Percentiles rank a stretch among this genome's conserved stretches.
Evolutionary conservation across 2,329 filamentous ascomycete genomes (phyloP).

Genomic region (Paracoccidioides brasiliensis): DNA sequence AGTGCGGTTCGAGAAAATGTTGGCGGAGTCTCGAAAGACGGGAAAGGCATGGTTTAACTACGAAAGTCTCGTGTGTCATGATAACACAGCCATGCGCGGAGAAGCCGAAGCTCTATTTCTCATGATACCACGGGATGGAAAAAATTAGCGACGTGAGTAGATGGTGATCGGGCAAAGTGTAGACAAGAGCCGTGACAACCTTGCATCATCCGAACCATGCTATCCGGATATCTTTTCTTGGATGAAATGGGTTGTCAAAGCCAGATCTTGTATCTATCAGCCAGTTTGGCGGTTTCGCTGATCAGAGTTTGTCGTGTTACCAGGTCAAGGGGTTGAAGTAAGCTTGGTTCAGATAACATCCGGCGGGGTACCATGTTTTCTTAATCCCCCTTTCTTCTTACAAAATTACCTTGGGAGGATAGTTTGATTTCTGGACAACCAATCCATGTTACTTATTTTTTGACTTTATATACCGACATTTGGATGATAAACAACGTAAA

Average conservation of each 20-base stretch:
- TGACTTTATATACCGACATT: too few species aligned
- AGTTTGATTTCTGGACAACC: neutral
- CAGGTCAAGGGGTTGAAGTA: neutral
- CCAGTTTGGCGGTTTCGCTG: neutral
- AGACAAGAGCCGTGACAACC: neutral
- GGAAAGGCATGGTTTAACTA: neutral
- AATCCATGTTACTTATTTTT: too few species aligned
- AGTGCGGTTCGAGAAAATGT: constrained; percentile 1
- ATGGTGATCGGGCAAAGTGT: neutral
- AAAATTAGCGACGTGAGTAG: neutral
- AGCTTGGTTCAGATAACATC: neutral
- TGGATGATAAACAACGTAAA: too few species aligned
- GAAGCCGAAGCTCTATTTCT: neutral
- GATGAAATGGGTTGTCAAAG: too few species aligned
- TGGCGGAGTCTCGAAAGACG: neutral
- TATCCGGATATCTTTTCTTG: neutral
- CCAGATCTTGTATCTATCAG: too few species aligned
- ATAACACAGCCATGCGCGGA: neutral
- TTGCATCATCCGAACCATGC: neutral
- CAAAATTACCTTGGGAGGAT: neutral
- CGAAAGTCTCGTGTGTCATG: neutral
- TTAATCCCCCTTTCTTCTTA: neutral
- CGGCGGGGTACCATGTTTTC: neutral
- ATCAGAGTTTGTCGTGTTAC: neutral
- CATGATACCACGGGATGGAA: neutral